These are phyloP conservation scores for Colletotrichum liaoningense DNA, from an alignment of 2,329 filamentous ascomycete genomes.

Conservation along the genomic window DNA sequence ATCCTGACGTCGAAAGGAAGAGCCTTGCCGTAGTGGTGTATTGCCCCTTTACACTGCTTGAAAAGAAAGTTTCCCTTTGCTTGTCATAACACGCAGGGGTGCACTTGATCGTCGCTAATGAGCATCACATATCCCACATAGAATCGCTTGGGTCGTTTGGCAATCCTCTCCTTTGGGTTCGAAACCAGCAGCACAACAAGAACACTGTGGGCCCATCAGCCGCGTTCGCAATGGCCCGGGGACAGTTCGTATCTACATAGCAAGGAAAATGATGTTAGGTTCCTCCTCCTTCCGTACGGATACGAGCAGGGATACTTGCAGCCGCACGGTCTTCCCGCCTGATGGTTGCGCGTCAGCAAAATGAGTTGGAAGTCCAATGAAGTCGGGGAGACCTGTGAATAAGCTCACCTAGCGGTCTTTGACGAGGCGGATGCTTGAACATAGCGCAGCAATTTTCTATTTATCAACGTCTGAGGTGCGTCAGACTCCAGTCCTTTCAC, in stretches of 20 bases:
- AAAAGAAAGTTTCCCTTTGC: not conserved
- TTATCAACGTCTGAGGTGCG: no score
- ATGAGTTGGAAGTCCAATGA: not conserved
- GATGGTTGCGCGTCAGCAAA: slow-evolving; percentile 10
- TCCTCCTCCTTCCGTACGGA: not conserved
- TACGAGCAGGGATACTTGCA: slow-evolving; percentile 9
- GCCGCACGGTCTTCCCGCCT: slow-evolving; percentile 8
- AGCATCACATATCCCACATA: not conserved
- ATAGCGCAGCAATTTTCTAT: not conserved
- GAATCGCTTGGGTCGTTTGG: not conserved
- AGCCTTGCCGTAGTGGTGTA: not conserved
- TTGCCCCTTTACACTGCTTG: slow-evolving; percentile 20
- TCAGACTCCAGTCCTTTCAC: not conserved
- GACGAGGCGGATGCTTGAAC: not conserved
- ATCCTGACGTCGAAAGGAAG: not conserved
- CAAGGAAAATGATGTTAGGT: not conserved
- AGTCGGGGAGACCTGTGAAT: no score
- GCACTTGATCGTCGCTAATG: not conserved
- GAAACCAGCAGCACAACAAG: not conserved
- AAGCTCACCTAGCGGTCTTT: no score
- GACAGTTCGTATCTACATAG: not conserved
- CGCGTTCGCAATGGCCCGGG: not conserved
- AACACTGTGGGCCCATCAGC: not conserved
- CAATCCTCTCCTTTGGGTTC: not conserved
- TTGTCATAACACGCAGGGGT: slow-evolving; percentile 17